phyloP scores from a whole-genome alignment of 306 rosid genomes.

The Lathyrus oleraceus region DNA sequence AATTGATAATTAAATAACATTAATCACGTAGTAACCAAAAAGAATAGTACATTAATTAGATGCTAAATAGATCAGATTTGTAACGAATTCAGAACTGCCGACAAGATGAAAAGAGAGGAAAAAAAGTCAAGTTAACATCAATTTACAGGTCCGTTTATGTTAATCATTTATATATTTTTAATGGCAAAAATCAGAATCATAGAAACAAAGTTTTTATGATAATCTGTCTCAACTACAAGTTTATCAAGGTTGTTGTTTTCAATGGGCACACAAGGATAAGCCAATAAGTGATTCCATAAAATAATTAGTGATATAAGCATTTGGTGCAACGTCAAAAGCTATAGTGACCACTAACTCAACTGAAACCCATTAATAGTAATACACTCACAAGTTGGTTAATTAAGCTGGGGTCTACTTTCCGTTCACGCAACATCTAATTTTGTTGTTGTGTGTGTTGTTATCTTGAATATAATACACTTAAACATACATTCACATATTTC shows the following conservation, averaged over 20 bases:
- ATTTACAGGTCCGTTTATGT: background rate
- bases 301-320: conserved; percentile 1
- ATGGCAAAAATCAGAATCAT: background rate
- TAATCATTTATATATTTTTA: background rate
- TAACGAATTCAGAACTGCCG: background rate
- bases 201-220: background rate
- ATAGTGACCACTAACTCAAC: background rate
- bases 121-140: background rate
- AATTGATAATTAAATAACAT: no score
- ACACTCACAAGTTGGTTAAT: background rate
- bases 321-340: background rate
- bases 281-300: background rate
- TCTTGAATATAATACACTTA: background rate
- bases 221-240: background rate
- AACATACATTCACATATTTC: conserved; percentile 23
- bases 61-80: no score
- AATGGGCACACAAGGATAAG: background rate
- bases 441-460: background rate
- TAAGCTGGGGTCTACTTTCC: background rate
- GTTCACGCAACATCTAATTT: conserved; percentile 26
- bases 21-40: no score
- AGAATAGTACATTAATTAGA: no score
- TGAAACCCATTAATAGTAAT: background rate
- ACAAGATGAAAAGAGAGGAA: background rate
- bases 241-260: conserved; percentile 2